phyloP scores from a whole-genome alignment of 176 grass and related monocot species.

The barley (Hordeum vulgare) region DNA sequence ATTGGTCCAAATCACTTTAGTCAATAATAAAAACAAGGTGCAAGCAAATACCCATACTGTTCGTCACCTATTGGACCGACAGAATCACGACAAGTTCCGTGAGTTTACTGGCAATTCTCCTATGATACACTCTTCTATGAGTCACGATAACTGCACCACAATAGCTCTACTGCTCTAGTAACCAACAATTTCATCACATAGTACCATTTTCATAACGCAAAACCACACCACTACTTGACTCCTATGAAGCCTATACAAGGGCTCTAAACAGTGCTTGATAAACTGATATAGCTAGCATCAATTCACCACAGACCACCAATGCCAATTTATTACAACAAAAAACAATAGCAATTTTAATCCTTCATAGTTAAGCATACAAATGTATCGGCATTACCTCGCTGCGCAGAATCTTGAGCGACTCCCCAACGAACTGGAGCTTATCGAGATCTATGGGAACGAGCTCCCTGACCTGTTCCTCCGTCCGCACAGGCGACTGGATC shows the following conservation, averaged over 20 bases:
- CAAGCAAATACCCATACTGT: background rate
- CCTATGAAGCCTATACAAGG: background rate
- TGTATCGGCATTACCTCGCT: conserved; percentile 54
- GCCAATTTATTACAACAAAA: background rate
- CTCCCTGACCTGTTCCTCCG: conserved; percentile 56
- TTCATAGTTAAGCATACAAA: conserved; percentile 3
- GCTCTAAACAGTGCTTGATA: background rate
- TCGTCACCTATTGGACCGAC: background rate
- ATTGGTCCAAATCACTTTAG: background rate
- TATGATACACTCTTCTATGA: background rate
- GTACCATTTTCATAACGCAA: conserved; percentile 1
- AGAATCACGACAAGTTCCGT: background rate
- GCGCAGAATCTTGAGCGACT: conserved; percentile 78
- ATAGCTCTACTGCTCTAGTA: background rate
- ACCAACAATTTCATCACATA: background rate
- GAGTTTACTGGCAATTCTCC: background rate
- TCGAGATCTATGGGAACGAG: conserved; percentile 76
- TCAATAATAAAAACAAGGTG: background rate
- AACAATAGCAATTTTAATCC: background rate
- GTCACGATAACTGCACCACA: background rate
- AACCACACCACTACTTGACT: background rate
- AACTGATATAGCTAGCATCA: background rate
- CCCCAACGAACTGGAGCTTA: conserved; percentile 80
- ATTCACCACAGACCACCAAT: background rate
- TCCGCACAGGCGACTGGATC: conserved; percentile 61